A percentile compares a stretch with the other conserved stretches of the same genome.
phyloP scores from a whole-genome alignment of 2,329 filamentous ascomycete genomes.

The Alternaria hordeiaustralica region DNA sequence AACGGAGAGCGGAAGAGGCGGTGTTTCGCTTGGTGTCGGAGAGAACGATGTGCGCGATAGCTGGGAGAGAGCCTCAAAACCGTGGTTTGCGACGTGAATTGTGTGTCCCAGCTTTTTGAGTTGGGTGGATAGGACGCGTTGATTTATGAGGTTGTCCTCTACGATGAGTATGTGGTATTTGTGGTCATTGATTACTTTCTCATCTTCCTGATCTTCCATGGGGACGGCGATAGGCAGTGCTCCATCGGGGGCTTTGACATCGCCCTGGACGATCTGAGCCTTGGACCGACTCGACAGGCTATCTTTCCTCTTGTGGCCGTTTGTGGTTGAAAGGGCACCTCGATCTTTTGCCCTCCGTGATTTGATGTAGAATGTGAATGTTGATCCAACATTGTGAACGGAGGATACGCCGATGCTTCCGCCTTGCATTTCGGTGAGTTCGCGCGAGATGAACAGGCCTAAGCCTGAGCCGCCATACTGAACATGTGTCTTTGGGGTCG shows the following conservation, averaged over 20 bases:
- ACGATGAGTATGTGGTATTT: slow-evolving; percentile 28
- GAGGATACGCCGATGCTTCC: slow-evolving; percentile 34
- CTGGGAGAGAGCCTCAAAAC: slow-evolving; percentile 33
- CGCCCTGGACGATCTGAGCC: neutral
- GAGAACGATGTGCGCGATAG: slow-evolving; percentile 10
- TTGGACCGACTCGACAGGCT: neutral
- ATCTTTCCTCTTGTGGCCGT: neutral
- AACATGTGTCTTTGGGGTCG: slow-evolving; percentile 32
- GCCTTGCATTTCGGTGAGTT: slow-evolving; percentile 36
- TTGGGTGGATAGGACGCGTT: slow-evolving; percentile 35
- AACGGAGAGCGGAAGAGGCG: neutral
- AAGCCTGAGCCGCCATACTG: slow-evolving; percentile 31
- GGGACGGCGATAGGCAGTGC: neutral
- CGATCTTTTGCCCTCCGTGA: slow-evolving; percentile 2
- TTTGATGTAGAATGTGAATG: slow-evolving; percentile 36
- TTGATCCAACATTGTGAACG: slow-evolving; percentile 25
- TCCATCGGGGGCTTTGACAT: neutral
- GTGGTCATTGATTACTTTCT: neutral
- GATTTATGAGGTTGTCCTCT: slow-evolving; percentile 45
- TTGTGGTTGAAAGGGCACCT: neutral
- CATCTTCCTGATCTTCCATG: neutral
- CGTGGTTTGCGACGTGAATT: slow-evolving; percentile 35
- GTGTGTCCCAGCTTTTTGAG: slow-evolving; percentile 32
- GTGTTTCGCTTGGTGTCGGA: neutral
- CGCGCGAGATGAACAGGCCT: slow-evolving; percentile 33